These are phyloP conservation scores for Parathielavia hyrcaniae DNA, from an alignment of 495 filamentous ascomycete species.

Conservation along the genomic window DNA sequence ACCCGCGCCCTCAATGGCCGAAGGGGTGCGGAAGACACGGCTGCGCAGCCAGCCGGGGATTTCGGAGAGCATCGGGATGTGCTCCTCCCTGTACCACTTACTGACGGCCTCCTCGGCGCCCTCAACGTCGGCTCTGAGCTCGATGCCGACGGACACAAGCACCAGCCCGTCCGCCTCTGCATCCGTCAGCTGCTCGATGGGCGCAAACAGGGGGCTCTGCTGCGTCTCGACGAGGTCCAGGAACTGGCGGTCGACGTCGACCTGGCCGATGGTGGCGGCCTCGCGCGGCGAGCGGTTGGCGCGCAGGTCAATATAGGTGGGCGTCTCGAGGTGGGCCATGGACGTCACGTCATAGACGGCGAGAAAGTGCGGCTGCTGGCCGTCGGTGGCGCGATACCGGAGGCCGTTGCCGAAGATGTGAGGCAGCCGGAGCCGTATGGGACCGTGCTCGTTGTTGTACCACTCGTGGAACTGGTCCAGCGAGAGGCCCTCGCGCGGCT, in stretches of 20 bases:
- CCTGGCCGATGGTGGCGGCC: slow-evolving; percentile 67
- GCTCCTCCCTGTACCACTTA: slow-evolving; percentile 67
- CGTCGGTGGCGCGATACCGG: slow-evolving; percentile 64
- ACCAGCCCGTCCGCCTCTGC: slow-evolving; percentile 55
- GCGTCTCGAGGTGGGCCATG: slow-evolving; percentile 59
- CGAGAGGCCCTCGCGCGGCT: slow-evolving; percentile 58
- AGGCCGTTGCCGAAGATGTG: slow-evolving; percentile 66
- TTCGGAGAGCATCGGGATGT: slow-evolving; percentile 61
- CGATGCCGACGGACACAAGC: slow-evolving; percentile 55
- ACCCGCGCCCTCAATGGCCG: slow-evolving; percentile 40
- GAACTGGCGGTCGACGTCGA: slow-evolving; percentile 62
- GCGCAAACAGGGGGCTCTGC: slow-evolving; percentile 48
- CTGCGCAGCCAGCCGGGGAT: slow-evolving; percentile 72
- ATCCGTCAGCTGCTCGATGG: slow-evolving; percentile 54
- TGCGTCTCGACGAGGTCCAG: slow-evolving; percentile 56
- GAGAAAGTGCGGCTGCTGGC: slow-evolving; percentile 58
- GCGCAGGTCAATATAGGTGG: slow-evolving; percentile 62
- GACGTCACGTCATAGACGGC: slow-evolving; percentile 75
- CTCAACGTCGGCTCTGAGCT: slow-evolving; percentile 46
- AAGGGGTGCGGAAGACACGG: slow-evolving; percentile 53
- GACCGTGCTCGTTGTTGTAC: slow-evolving; percentile 88
- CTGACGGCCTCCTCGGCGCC: slow-evolving; percentile 50
- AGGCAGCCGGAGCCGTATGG: slow-evolving; percentile 63
- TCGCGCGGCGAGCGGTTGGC: slow-evolving; percentile 66
- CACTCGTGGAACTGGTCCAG: slow-evolving; percentile 73